phyloP scores from a whole-genome alignment of 2,329 filamentous ascomycete genomes.

The Monilinia laxa region DNA sequence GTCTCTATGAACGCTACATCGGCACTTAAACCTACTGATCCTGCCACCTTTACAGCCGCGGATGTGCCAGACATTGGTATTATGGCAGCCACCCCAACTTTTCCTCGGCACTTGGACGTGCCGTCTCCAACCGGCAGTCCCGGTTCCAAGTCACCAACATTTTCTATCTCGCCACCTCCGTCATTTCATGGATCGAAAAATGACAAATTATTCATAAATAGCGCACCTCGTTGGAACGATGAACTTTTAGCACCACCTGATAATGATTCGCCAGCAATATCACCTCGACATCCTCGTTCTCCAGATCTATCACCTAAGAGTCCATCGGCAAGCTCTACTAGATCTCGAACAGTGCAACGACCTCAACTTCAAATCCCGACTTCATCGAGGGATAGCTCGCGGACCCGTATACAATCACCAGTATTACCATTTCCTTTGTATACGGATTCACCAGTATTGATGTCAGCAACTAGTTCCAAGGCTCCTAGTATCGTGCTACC shows the following conservation, averaged over 20 bases:
- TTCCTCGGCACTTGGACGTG: constrained; percentile 39
- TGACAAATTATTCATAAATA: constrained; percentile 40
- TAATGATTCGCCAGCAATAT: constrained; percentile 40
- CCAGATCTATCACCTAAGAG: constrained; percentile 10
- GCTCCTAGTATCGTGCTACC: constrained; percentile 38
- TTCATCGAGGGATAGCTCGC: constrained; percentile 37
- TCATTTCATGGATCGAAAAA: constrained; percentile 32
- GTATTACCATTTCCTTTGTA: constrained; percentile 39
- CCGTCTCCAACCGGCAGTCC: constrained; percentile 32
- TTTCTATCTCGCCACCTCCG: constrained; percentile 36
- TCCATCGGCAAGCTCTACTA: constrained; percentile 28
- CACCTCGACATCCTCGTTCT: constrained; percentile 20
- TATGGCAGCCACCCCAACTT: constrained; percentile 44
- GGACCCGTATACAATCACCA: constrained; percentile 34
- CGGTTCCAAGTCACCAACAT: constrained; percentile 43
- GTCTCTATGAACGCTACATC: constrained; percentile 39
- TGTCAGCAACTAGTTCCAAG: constrained; percentile 35
- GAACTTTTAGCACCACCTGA: constrained; percentile 47
- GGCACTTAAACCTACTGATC: constrained; percentile 26
- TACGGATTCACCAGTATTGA: constrained; percentile 38
- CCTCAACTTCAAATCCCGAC: constrained; percentile 37
- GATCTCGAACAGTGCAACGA: constrained; percentile 27
- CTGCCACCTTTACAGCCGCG: constrained; percentile 35
- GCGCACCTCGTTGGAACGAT: constrained; percentile 38
- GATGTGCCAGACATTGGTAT: constrained; percentile 38